Evolutionary conservation across 495 filamentous ascomycete genomes (phyloP).

Genomic region (Bryoglossum gracile): DNA sequence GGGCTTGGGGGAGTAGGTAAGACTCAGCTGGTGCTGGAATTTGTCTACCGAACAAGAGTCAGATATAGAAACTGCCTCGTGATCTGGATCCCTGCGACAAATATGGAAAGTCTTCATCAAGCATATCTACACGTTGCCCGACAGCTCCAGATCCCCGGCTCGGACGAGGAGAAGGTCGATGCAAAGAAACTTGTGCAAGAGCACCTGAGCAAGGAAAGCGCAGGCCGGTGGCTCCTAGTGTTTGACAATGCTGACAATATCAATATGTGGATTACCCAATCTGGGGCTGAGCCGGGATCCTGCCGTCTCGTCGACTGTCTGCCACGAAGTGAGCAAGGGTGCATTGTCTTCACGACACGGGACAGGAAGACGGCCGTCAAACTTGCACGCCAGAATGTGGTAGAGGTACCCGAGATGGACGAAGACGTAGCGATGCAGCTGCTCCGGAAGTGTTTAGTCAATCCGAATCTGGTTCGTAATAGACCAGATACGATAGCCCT

Average conservation of each 20-base stretch:
- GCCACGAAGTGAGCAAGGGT: conserved; percentile 1
- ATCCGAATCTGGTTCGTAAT: conserved; percentile 6
- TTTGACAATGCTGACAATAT: conserved; percentile 15
- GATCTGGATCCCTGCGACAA: conserved; percentile 11
- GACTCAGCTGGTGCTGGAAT: conserved; percentile 9
- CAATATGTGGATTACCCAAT: conserved; percentile 2
- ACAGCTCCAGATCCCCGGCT: conserved; percentile 3
- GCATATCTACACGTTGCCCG: conserved; percentile 7
- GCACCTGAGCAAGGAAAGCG: not conserved
- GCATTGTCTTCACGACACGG: conserved; percentile 11
- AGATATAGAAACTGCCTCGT: conserved; percentile 1
- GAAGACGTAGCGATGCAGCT: conserved; percentile 18
- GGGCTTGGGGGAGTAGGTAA: conserved; percentile 17
- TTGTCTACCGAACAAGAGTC: conserved; percentile 5
- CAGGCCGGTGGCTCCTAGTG: conserved; percentile 10
- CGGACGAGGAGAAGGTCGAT: conserved; percentile 2
- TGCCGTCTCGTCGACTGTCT: conserved; percentile 6
- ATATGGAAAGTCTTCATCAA: conserved; percentile 4
- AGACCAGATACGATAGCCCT: conserved; percentile 20
- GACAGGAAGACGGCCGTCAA: conserved; percentile 6
- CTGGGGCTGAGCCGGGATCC: not conserved
- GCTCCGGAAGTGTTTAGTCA: conserved; percentile 4
- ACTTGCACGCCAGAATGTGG: conserved; percentile 8
- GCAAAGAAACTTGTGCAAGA: conserved; percentile 3
- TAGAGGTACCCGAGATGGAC: conserved; percentile 32